Percentiles rank a stretch among this genome's conserved stretches.
Conservation (phyloP, 441 rosid genomes). For the Gossypium schwendimanii region DNA sequence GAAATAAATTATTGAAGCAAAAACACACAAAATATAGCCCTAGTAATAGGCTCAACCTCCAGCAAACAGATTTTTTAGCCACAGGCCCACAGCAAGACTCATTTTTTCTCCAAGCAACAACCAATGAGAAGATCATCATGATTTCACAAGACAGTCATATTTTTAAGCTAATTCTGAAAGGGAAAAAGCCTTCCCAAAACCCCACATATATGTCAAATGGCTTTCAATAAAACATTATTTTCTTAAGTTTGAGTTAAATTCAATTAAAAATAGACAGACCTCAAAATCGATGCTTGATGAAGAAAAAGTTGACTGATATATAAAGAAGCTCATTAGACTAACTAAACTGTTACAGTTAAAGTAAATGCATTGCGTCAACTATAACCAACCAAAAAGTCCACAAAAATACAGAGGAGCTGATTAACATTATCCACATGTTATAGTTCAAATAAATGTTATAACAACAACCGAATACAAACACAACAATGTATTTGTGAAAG, state of each 20-base stretch:
- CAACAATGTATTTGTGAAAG: constrained; percentile 1
- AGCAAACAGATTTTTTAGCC: background rate
- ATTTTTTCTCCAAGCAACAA: background rate
- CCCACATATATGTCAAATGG: constrained; percentile 1
- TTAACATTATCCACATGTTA: background rate
- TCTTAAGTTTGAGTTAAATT: background rate
- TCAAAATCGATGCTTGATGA: background rate
- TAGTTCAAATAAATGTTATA: background rate
- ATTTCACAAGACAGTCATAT: background rate
- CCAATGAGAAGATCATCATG: background rate
- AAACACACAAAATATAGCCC: background rate
- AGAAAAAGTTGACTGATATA: background rate
- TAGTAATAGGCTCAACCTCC: background rate
- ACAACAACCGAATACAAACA: background rate
- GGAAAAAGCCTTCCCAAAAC: background rate
- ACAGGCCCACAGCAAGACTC: background rate
- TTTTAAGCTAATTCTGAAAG: background rate
- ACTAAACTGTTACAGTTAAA: background rate
- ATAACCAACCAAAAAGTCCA: background rate
- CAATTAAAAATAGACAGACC: background rate
- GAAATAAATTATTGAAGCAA: background rate
- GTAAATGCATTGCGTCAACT: background rate
- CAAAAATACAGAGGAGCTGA: background rate
- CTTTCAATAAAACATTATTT: background rate
- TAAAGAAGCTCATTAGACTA: background rate